These are phyloP conservation scores for Naganishia liquefaciens DNA, from an alignment of 1,284 basidiomycete genomes.

Conservation along the genomic window DNA sequence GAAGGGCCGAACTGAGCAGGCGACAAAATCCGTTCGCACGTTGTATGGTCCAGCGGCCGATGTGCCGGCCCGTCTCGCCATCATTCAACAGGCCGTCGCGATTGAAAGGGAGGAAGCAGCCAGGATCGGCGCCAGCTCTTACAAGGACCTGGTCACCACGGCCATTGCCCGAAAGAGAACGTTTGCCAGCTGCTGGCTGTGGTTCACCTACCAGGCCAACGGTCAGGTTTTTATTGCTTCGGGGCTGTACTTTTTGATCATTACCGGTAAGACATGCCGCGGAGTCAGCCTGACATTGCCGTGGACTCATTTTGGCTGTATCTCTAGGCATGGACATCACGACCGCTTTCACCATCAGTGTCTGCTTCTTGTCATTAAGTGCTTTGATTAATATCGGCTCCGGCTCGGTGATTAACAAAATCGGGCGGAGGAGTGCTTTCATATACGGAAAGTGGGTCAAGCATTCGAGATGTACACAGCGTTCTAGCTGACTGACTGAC, in stretches of 20 bases:
- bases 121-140: conserved; percentile 8
- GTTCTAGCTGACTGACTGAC: too few species aligned
- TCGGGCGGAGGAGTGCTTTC: conserved; percentile 26
- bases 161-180: conserved; percentile 26
- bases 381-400: conserved; percentile 26
- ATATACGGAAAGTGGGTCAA: conserved; percentile 2
- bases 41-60: conserved; percentile 23
- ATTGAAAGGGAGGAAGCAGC: conserved; percentile 30
- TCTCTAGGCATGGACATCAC: conserved; percentile 21
- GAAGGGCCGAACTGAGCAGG: conserved; percentile 21
- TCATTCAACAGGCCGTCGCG: conserved; percentile 32
- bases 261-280: conserved; percentile 30
- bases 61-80: conserved; percentile 29
- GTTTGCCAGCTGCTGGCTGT: conserved; percentile 22
- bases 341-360: conserved; percentile 29
- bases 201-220: conserved; percentile 28
- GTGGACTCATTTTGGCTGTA: too few species aligned
- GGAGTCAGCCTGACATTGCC: too few species aligned
- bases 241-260: conserved; percentile 38
- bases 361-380: conserved; percentile 26
- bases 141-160: conserved; percentile 32
- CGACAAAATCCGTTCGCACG: conserved; percentile 6
- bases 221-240: conserved; percentile 28
- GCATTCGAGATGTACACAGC: neutral
- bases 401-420: conserved; percentile 23